A percentile compares a stretch with the other conserved stretches of the same genome.
Evolutionary conservation across 306 rosid species (phyloP).

Genomic region (Cucumis melo): DNA sequence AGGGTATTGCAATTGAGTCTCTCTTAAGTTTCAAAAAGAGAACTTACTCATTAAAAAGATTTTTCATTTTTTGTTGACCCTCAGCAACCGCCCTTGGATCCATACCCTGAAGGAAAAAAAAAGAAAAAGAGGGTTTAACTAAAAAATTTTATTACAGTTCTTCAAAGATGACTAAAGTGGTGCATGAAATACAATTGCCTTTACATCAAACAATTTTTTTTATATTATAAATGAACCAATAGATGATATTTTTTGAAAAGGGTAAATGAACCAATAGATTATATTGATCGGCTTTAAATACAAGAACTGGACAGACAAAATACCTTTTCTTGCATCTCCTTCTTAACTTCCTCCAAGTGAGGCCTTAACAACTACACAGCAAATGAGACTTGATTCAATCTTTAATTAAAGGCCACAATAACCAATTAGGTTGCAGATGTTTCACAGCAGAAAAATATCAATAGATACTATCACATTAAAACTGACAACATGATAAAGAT

Average conservation of each 20-base stretch:
- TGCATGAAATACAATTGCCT: background rate
- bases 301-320: slow-evolving; percentile 1
- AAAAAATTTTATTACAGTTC: background rate
- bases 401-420: background rate
- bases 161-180: background rate
- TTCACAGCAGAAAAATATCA: background rate
- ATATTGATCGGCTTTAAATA: background rate
- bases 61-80: slow-evolving; percentile 21
- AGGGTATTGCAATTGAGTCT: background rate
- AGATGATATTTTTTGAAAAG: too few relatives aligned
- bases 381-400: slow-evolving; percentile 1
- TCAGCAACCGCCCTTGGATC: slow-evolving; percentile 31
- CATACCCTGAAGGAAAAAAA: slow-evolving; percentile 19
- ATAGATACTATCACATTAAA: background rate
- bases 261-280: background rate
- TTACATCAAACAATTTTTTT: background rate
- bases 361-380: slow-evolving; percentile 64
- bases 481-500: background rate
- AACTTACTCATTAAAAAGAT: slow-evolving; percentile 35
- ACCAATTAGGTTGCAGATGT: background rate
- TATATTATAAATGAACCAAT: background rate
- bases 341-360: slow-evolving; percentile 43
- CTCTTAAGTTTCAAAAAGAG: background rate
- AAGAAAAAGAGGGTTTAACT: background rate
- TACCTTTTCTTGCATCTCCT: slow-evolving; percentile 52